Base-by-base conservation (phyloP, 805 yeast species). In the Nematodospora valgi region DNA sequence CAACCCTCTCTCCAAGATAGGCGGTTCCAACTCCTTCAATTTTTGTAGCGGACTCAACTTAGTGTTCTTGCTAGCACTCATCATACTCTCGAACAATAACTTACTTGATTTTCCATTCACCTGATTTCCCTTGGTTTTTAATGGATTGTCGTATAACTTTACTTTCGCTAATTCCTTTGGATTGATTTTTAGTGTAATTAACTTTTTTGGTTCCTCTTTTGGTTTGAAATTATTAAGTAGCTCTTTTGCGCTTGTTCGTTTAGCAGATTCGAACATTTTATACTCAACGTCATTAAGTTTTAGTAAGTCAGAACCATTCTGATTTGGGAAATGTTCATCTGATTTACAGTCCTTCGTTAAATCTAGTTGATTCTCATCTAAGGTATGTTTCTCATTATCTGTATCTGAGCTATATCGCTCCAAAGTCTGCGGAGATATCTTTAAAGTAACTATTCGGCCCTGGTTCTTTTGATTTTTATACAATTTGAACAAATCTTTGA, bases 11-110 rank as follows among this genome's bases (percentile, higher is more conserved):
- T 44, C 38, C 2, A 72, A 30, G 2, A 35, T 30, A 0, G 68
- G 68, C 3, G 67, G 62, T 2, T 46, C 44, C 31, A 71, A 47
- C 19, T 49, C 56, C 32, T 56, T 57, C 19, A 62, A 44, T 37
- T 56, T 60, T 27, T 56, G 62, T 3, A 59, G 41, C 2, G 60
- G 54, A 2, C 63, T 56, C 18, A 56, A 38, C 34, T 60, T 58
- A 4, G 55, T 38, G 10, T 45, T 39, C 27, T 45, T 49, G 9
- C 61, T 47, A 2, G 63, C 54, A 3, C 59, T 53, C 58, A 70
- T 62, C 65, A 72, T 66, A 35, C 62, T 59, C 12, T 46, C 56
- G 38, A 70, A 68, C 4, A 63, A 59, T 6, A 59, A 45, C 2
- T 35, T 37, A 10, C 43, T 47, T 4, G 40, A 27, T 23, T 41